These are phyloP conservation scores for Phtheirospermum japonicum DNA, from an alignment of 257 asterid species.

Conservation along the genomic window DNA sequence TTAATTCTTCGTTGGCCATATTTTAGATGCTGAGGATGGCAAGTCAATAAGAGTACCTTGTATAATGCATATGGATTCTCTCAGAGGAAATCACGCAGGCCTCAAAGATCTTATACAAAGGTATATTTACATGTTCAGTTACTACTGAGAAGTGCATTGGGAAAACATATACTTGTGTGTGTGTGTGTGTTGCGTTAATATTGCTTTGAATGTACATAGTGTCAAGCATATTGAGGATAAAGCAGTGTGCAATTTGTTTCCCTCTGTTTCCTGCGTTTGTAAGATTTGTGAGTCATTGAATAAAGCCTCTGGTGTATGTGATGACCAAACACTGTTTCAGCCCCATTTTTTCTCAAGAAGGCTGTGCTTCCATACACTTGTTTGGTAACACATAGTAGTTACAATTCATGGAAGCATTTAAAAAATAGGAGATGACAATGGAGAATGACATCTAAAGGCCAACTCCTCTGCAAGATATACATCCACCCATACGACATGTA, in stretches of 20 bases:
- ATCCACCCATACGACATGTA: slow-evolving; percentile 7
- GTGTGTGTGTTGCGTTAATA: background rate
- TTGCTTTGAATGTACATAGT: slow-evolving; percentile 11
- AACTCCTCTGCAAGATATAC: background rate
- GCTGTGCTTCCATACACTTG: slow-evolving; percentile 2
- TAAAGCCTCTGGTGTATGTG: background rate
- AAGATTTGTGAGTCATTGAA: background rate
- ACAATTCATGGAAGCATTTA: slow-evolving; percentile 16
- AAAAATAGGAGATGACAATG: slow-evolving; percentile 10
- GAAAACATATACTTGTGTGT: background rate
- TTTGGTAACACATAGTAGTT: background rate
- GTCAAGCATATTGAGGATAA: slow-evolving; percentile 1
- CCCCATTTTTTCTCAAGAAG: background rate
- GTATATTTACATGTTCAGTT: slow-evolving; percentile 27
- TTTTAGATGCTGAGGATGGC: slow-evolving; percentile 46
- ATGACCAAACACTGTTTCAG: background rate
- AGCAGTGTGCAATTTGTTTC: slow-evolving; percentile 12
- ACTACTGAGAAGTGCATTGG: background rate
- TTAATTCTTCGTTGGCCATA: slow-evolving; percentile 22
- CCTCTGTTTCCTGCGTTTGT: slow-evolving; percentile 11
- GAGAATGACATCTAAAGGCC: slow-evolving; percentile 20
- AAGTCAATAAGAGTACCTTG: slow-evolving; percentile 51
- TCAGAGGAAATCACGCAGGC: slow-evolving; percentile 49
- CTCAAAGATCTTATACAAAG: slow-evolving; percentile 59
- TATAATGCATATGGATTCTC: slow-evolving; percentile 63